Conservation (phyloP, 768 basidiomycete species). For the Russula earlei region DNA sequence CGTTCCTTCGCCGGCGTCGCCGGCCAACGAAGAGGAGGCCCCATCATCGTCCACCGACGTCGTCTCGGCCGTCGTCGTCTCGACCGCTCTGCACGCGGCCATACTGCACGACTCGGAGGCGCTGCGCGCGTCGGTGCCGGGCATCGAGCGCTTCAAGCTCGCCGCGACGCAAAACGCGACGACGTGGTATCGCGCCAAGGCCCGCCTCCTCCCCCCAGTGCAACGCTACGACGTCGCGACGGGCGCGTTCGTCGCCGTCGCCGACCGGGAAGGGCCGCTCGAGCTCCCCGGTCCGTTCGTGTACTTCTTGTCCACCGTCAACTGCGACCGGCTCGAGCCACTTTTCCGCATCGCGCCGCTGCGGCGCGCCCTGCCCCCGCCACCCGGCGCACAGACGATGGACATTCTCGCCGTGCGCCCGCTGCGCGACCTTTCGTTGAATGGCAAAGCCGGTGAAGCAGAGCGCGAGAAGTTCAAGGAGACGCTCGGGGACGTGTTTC, state of each 20-base stretch:
- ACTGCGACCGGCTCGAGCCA: slow-evolving; percentile 82
- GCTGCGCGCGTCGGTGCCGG: slow-evolving; percentile 59
- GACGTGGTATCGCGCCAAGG: slow-evolving; percentile 57
- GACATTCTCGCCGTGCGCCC: slow-evolving; percentile 78
- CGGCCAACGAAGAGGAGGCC: neutral
- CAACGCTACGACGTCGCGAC: slow-evolving; percentile 51
- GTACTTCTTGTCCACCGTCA: slow-evolving; percentile 77
- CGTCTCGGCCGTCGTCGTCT: slow-evolving; percentile 75
- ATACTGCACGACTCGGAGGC: slow-evolving; percentile 77
- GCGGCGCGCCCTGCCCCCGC: slow-evolving; percentile 36
- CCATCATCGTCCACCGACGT: slow-evolving; percentile 18
- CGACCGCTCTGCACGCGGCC: slow-evolving; percentile 75
- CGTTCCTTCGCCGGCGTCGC: slow-evolving; percentile 22
- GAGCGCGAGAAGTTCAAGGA: slow-evolving; percentile 41
- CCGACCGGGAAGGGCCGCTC: slow-evolving; percentile 30
- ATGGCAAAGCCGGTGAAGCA: slow-evolving; percentile 31
- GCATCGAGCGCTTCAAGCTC: slow-evolving; percentile 78
- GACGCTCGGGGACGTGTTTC: slow-evolving; percentile 46
- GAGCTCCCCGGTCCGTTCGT: slow-evolving; percentile 67
- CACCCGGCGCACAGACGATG: slow-evolving; percentile 35
- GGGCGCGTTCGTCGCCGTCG: slow-evolving; percentile 38
- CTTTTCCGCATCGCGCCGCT: slow-evolving; percentile 70
- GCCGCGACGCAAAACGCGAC: slow-evolving; percentile 70
- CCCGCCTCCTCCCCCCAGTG: slow-evolving; percentile 45
- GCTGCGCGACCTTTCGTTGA: slow-evolving; percentile 41